Evolutionary conservation across 2,329 filamentous ascomycete species (phyloP).

Genomic region (Arthrocladium fulminans): DNA sequence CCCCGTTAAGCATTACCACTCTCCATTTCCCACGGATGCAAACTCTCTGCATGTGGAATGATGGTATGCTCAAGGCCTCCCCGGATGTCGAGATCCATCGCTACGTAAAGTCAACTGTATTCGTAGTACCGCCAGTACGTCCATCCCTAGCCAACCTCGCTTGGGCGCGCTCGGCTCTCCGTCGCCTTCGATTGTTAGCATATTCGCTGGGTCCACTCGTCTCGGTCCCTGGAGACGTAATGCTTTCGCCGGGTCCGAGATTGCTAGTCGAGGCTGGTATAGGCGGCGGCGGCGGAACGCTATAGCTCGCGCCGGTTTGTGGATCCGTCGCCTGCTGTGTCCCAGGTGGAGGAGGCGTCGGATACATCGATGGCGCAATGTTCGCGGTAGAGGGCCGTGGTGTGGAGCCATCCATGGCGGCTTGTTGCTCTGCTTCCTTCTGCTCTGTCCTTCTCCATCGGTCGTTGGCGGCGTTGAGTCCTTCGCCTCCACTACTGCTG

Average conservation of each 20-base stretch:
- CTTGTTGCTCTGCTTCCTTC: conserved; percentile 36
- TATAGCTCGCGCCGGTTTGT: conserved; percentile 14
- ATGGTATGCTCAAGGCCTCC: too few species aligned
- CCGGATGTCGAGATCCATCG: too few species aligned
- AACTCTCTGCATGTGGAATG: too few species aligned
- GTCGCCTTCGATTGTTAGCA: conserved; percentile 44
- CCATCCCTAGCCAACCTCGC: conserved; percentile 37
- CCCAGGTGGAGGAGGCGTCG: conserved; percentile 18
- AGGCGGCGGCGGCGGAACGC: conserved; percentile 21
- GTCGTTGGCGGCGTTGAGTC: conserved; percentile 26
- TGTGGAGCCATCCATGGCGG: conserved; percentile 33
- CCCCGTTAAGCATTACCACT: too few species aligned
- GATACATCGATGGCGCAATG: conserved; percentile 11
- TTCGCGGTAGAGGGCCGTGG: conserved; percentile 19
- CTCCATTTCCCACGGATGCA: too few species aligned
- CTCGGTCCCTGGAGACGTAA: conserved; percentile 40
- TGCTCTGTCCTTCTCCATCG: conserved; percentile 42
- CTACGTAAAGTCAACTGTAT: conserved; percentile 22
- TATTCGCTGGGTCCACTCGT: conserved; percentile 39
- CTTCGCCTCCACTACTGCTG: conserved; percentile 34
- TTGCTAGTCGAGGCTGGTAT: conserved; percentile 34
- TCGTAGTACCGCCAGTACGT: conserved; percentile 18
- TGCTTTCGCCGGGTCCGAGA: conserved; percentile 33
- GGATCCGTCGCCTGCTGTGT: conserved; percentile 14
- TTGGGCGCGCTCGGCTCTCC: conserved; percentile 45